A percentile compares a stretch with the other conserved stretches of the same genome.
Conservation (phyloP, 2,329 filamentous ascomycete genomes). For the Simplicillium sp. region DNA sequence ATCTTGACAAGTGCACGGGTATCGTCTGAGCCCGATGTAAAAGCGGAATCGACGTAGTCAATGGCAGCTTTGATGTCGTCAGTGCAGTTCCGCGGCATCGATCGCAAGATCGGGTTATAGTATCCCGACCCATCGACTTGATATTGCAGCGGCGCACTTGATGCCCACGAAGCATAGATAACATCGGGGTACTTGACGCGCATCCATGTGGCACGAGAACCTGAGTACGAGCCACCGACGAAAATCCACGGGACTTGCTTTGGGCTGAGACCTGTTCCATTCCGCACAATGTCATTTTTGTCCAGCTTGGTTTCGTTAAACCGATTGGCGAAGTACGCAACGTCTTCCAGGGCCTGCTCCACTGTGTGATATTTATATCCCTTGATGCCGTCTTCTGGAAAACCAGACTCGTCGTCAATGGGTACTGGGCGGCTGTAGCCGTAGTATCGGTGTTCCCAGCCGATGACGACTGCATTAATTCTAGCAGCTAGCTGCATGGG, state of each 20-base stretch:
- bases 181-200: conserved; percentile 34
- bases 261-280: conserved; percentile 20
- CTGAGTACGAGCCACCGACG: conserved; percentile 40
- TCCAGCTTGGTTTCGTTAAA: conserved; percentile 23
- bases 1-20: too few species aligned
- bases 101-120: conserved; percentile 20
- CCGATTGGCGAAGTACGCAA: conserved; percentile 18
- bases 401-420: conserved; percentile 8
- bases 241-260: conserved; percentile 40
- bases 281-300: conserved; percentile 20
- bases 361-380: conserved; percentile 13
- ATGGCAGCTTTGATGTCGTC: conserved; percentile 33
- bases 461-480: conserved; percentile 12
- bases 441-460: conserved; percentile 16
- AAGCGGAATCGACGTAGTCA: conserved; percentile 27
- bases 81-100: conserved; percentile 37
- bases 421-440: conserved; percentile 12
- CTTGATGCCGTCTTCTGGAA: conserved; percentile 3
- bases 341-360: conserved; percentile 17
- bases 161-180: conserved; percentile 40
- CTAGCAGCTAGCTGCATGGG: conserved; percentile 11
- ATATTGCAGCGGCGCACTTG: conserved; percentile 36
- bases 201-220: conserved; percentile 38
- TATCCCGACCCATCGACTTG: conserved; percentile 37
- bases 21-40: too few species aligned